These are phyloP conservation scores for Xylariaceae sp. DNA, from an alignment of 2,329 filamentous ascomycete species.

Conservation along the genomic window DNA sequence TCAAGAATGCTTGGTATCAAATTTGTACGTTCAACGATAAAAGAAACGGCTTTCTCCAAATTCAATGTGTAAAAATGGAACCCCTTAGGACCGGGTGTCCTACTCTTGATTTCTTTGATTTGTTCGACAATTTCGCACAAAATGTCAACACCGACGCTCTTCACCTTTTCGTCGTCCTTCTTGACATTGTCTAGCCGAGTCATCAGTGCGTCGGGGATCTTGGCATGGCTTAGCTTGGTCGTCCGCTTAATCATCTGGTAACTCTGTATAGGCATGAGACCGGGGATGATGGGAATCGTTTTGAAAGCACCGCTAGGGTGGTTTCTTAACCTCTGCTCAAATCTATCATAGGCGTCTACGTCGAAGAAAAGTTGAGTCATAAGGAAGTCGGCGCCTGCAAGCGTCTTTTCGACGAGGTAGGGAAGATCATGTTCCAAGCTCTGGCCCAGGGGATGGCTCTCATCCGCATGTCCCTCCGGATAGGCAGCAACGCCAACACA, in stretches of 20 bases:
- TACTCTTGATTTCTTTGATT: constrained; percentile 60
- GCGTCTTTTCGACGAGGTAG: constrained; percentile 82
- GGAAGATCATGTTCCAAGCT: constrained; percentile 75
- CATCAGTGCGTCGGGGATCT: constrained; percentile 66
- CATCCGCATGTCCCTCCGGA: constrained; percentile 90
- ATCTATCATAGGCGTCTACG: constrained; percentile 70
- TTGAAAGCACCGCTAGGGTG: constrained; percentile 84
- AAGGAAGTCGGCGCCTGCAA: constrained; percentile 92
- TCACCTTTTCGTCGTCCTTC: constrained; percentile 75
- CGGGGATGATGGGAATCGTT: constrained; percentile 83
- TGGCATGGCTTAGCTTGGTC: constrained; percentile 89
- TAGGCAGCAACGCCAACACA: constrained; percentile 93
- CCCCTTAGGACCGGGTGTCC: constrained; percentile 59
- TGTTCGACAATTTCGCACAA: constrained; percentile 76
- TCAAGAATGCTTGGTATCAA: constrained; percentile 59
- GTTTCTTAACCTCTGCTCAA: constrained; percentile 68
- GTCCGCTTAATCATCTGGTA: constrained; percentile 93
- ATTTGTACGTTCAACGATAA: constrained; percentile 80
- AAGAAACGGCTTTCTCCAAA: constrained; percentile 89
- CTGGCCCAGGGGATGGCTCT: constrained; percentile 69
- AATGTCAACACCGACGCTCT: constrained; percentile 74
- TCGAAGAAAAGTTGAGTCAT: constrained; percentile 99
- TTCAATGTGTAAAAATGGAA: constrained; percentile 99
- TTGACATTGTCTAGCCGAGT: constrained; percentile 65
- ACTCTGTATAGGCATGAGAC: constrained; percentile 95